Base-by-base conservation (phyloP, 2,329 filamentous ascomycete species). In the Acrocalymma vagum region DNA sequence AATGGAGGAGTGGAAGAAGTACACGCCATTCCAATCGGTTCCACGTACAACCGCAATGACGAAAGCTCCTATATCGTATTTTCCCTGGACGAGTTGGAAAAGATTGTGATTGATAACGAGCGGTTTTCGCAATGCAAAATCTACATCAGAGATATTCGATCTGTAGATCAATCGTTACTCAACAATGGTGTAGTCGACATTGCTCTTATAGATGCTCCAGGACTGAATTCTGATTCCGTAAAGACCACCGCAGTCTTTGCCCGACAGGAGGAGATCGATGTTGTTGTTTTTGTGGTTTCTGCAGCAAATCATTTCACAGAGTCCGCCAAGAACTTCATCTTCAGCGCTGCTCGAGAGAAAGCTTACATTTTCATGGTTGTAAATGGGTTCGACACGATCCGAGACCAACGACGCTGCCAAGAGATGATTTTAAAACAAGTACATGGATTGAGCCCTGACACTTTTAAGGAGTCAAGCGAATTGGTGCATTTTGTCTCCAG, bases 321-420 rank as follows among this genome's bases (percentile, higher is more conserved):
- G 38, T 96, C 94, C 1, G 92, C 94, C n/a, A 95, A 89, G 71
- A 94, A 99, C 60, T 99, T 99, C 63, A 96, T 99, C 48, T 88
- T 89, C 78, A 93, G 93, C 34, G 94, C 94, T 2, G 94, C 94
- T 1, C 85, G 93, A 26, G 94, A 99, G 65, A 99, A 99, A 72
- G 93, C 94, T 0, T 99, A 99, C 65, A 92, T 99, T 49, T 99
- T 99, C 70, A 95, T 99, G 70, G 94, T 99, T 10, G 94, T 99
- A 54, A 99, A 99, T 66, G 92, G 93, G 13, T 99, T 91, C 61
- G 94, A 99, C 71, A 87, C 88, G 47, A 97, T 99, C 59, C 82
- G 87, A 51, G 92, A 97, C 70, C 94, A 96, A 75, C 80, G 90
- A 45, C 81, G 93, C 44, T 97, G 93, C 68, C 83, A 96, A 68